Conservation (phyloP, 2,329 filamentous ascomycete species). For the Fusarium annulatum region DNA sequence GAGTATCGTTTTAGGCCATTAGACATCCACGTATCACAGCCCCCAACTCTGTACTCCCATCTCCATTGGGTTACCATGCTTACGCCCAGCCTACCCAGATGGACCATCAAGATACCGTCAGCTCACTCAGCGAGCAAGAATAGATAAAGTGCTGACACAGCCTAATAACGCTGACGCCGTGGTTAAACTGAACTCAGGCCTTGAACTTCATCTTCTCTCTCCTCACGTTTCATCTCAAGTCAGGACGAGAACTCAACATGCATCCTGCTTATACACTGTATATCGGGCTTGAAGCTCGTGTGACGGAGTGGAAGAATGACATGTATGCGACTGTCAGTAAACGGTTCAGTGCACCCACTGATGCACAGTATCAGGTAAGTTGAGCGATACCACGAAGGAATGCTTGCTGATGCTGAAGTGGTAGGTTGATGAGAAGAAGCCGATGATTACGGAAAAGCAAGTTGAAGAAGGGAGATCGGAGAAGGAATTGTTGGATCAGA, state of each 20-base stretch:
- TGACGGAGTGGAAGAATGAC: constrained; percentile 8
- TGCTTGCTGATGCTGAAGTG: neutral
- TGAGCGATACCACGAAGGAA: accelerated
- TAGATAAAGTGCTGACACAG: constrained; percentile 10
- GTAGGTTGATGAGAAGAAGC: constrained; percentile 19
- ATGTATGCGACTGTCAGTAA: constrained; percentile 1
- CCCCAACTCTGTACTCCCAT: neutral
- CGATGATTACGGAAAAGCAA: neutral
- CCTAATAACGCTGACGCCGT: neutral
- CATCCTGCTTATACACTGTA: constrained; percentile 31
- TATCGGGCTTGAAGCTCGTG: constrained; percentile 3
- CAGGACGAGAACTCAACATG: neutral
- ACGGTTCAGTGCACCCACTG: neutral
- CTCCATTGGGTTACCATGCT: neutral
- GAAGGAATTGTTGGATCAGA: neutral
- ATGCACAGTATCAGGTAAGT: neutral
- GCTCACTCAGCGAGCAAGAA: constrained; percentile 10
- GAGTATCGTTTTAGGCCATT: neutral
- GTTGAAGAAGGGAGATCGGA: constrained; percentile 9
- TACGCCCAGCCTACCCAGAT: neutral
- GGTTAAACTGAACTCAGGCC: neutral
- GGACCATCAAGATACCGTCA: neutral
- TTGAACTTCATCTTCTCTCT: neutral
- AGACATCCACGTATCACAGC: neutral
- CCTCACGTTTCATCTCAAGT: neutral